phyloP scores from a whole-genome alignment of 169 alveolate genomes.

The Eimeria tenella region DNA sequence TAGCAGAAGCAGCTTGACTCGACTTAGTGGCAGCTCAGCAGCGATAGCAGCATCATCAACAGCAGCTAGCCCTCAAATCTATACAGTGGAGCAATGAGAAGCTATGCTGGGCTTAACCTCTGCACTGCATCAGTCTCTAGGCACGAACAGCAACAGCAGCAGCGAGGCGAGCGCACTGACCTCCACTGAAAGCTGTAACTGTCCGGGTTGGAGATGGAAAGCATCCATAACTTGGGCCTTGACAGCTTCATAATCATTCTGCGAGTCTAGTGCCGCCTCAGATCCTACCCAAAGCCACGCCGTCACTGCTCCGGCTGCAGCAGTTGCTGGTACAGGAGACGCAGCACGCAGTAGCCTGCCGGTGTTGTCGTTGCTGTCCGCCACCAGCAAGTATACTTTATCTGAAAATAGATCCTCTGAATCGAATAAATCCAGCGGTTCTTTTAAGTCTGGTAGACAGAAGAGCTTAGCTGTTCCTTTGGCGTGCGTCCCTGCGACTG shows the following conservation, averaged over 20 bases:
- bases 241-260: constrained; percentile 20
- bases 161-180: constrained; percentile 12
- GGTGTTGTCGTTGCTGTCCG: neutral
- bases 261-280: constrained; percentile 13
- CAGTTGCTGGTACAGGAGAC: neutral
- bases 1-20: neutral
- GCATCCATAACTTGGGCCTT: constrained; percentile 10
- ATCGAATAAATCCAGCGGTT: constrained; percentile 47
- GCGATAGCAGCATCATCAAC: neutral
- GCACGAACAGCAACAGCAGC: neutral
- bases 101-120: neutral
- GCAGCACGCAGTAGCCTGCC: neutral
- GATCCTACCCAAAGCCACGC: constrained; percentile 70
- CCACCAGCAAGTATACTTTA: constrained; percentile 32
- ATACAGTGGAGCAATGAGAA: too few relatives aligned
- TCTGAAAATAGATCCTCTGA: constrained; percentile 52
- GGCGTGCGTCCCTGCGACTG: neutral
- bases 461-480: constrained; percentile 37
- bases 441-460: constrained; percentile 40
- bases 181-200: constrained; percentile 44
- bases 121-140: neutral
- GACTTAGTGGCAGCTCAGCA: neutral
- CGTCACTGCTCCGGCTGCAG: neutral
- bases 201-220: constrained; percentile 37
- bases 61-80: neutral